phyloP scores from a whole-genome alignment of 2,329 filamentous ascomycete genomes.

The Cadophora luteo-olivacea region DNA sequence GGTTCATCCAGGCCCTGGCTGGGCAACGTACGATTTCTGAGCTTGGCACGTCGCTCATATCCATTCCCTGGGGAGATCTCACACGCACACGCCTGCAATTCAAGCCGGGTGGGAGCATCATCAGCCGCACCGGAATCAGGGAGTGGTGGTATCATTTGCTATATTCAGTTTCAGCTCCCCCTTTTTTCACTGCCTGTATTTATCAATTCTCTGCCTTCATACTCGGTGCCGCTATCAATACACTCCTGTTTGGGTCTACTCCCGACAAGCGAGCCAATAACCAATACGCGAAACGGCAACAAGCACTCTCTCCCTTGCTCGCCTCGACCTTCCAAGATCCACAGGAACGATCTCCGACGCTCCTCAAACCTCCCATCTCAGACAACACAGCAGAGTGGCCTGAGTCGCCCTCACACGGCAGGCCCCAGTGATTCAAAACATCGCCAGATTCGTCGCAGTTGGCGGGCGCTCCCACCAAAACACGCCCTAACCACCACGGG shows the following conservation, averaged over 20 bases:
- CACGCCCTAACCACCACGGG: constrained; percentile 2
- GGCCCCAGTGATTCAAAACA: constrained; percentile 9
- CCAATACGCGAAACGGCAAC: background rate
- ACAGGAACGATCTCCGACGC: constrained; percentile 12
- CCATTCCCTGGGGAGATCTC: constrained; percentile 10
- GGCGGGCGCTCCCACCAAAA: constrained; percentile 6
- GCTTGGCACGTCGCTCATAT: constrained; percentile 12
- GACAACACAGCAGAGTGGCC: constrained; percentile 8
- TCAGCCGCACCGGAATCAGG: no score
- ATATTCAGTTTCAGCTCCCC: background rate
- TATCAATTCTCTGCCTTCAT: background rate
- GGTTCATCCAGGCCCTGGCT: constrained; percentile 4
- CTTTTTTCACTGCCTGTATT: background rate
- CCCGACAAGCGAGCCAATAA: constrained; percentile 9
- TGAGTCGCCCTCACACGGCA: constrained; percentile 1
- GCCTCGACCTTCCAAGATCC: constrained; percentile 13
- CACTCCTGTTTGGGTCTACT: background rate
- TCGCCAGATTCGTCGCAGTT: background rate
- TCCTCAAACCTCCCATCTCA: constrained; percentile 7
- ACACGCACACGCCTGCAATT: constrained; percentile 6
- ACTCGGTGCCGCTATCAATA: background rate
- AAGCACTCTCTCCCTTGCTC: background rate
- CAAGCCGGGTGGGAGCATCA: constrained; percentile 7
- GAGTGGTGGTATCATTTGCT: background rate
- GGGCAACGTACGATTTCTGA: constrained; percentile 1